Evolutionary conservation across 192 early-diverging fungal species (phyloP), one percentile per base, ranked within the genome.

Genomic region (Spizellomyces punctatus): DNA sequence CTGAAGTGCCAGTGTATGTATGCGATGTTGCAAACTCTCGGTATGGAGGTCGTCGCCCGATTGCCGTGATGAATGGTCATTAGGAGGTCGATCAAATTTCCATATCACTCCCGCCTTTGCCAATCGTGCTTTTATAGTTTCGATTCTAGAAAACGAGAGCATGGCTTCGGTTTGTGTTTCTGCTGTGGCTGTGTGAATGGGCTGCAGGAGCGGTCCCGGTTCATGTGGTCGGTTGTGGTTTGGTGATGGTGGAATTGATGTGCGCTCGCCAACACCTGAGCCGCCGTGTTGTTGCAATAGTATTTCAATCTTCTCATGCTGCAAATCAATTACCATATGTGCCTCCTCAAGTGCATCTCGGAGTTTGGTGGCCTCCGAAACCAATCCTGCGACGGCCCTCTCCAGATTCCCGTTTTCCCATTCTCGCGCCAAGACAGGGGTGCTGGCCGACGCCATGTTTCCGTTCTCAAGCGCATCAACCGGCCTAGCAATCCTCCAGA

Each of bases 141-240:
- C 46, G 10, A 74, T 46, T n/a, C 73, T 61, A 6, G 55, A 52
- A 44, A 71, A 74, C 16, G 73, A 45, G 6, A 74, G 64, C 73
- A 74, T 74, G 16, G 64, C 65, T 43, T 74, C 66, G 10, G 73
- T 74, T 50, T 74, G 73, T n/a, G 58, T 61, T 19, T 69, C 67
- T 19, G 6, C 16, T 6, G 21, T 19, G 10, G 49, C 6, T 16
- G 64, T 49, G 0, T 19, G 12, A 36, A 36, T 36, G 27, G 27
- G 27, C 27, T 36, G 27, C 27, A 3, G 27, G 27, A 36, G 27
- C 27, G 27, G 27, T 36, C 27, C 27, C 27, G 27, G 27, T 36
- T 36, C 27, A 3, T 3, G 0, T 36, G 0, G 27, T 36, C 27
- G 27, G 27, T 36, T 36, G 3, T 36, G 27, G 27, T 36, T 36